These are phyloP conservation scores for Capsicum rhomboideum DNA, from an alignment of 257 asterid species.

Conservation along the genomic window DNA sequence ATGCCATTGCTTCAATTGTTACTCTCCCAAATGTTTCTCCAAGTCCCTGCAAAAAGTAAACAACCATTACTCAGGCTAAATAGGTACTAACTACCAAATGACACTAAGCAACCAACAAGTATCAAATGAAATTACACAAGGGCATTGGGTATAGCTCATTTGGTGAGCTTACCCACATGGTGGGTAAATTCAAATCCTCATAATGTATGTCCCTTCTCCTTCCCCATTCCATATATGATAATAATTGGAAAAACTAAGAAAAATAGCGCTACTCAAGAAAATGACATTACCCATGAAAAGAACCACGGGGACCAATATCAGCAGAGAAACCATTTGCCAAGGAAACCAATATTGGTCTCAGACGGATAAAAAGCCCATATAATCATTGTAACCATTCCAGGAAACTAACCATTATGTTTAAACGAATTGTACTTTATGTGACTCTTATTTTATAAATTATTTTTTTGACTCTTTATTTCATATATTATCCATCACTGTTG, in stretches of 20 bases:
- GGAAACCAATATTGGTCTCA: background rate
- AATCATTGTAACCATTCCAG: background rate
- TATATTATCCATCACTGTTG: background rate
- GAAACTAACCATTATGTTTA: background rate
- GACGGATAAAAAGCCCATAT: background rate
- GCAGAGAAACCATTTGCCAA: background rate
- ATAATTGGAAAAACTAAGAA: background rate
- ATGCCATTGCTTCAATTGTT: conserved; percentile 98
- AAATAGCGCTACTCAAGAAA: background rate
- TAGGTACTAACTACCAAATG: background rate
- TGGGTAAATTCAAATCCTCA: background rate
- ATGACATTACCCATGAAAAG: background rate
- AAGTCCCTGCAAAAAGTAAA: conserved; percentile 57
- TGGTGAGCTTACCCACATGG: background rate
- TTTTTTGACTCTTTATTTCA: background rate
- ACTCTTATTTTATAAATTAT: background rate
- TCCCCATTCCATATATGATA: background rate
- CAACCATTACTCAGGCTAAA: background rate
- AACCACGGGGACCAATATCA: background rate
- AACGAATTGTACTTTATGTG: background rate
- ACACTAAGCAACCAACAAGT: background rate
- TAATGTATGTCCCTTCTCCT: background rate
- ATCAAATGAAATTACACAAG: background rate
- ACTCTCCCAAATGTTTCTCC: conserved; percentile 99
- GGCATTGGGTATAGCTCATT: background rate